Evolutionary conservation across 768 basidiomycete genomes (phyloP).

Genomic region (Gyrodon lividus): DNA sequence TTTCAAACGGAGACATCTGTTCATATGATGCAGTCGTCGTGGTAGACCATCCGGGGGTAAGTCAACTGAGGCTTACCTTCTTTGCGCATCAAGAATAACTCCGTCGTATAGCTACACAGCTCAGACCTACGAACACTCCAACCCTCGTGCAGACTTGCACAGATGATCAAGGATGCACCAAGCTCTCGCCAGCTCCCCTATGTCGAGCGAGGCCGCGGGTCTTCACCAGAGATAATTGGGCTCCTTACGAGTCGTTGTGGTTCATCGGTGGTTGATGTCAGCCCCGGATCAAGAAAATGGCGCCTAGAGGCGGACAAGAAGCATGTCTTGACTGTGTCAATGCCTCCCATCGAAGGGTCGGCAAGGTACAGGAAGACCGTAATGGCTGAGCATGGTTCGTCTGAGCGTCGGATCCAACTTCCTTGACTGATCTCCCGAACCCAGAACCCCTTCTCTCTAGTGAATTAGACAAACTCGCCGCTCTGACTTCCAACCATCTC

Average conservation of each 20-base stretch:
- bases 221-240: slow-evolving; percentile 39
- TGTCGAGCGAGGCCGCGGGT: slow-evolving; percentile 33
- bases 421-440: slow-evolving; percentile 2
- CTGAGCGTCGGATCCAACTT: background rate
- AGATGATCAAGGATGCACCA: slow-evolving; percentile 46
- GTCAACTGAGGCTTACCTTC: slow-evolving; percentile 23
- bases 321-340: slow-evolving; percentile 54
- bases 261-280: slow-evolving; percentile 45
- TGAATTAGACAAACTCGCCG: slow-evolving; percentile 49
- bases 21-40: slow-evolving; percentile 64
- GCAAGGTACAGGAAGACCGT: slow-evolving; percentile 45
- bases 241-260: slow-evolving; percentile 53
- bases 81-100: slow-evolving; percentile 5
- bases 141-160: slow-evolving; percentile 48
- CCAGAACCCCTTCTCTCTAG: slow-evolving; percentile 46
- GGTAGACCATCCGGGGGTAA: slow-evolving; percentile 71
- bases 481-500: slow-evolving; percentile 57
- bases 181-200: slow-evolving; percentile 66
- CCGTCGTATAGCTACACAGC: slow-evolving; percentile 56
- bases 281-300: slow-evolving; percentile 37
- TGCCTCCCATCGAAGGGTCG: slow-evolving; percentile 48
- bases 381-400: slow-evolving; percentile 54
- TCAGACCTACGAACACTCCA: slow-evolving; percentile 69
- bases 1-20: slow-evolving; percentile 51
- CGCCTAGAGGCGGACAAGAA: slow-evolving; percentile 41